These are phyloP conservation scores for Cetradonia linearis DNA, from an alignment of 495 filamentous ascomycete species.

Conservation along the genomic window DNA sequence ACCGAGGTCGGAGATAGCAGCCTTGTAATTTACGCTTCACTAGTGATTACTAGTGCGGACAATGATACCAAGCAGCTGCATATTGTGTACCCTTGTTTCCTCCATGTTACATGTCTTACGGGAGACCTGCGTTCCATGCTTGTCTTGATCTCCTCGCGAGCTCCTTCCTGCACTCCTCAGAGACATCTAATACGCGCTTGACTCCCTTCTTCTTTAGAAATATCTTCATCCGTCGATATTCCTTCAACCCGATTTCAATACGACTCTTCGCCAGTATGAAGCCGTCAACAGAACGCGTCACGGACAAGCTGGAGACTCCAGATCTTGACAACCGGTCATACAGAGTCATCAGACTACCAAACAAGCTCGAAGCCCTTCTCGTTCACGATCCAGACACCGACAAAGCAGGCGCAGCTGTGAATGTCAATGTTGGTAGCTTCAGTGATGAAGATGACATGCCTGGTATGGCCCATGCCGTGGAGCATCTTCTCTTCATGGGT, in stretches of 20 bases:
- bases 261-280: constrained; percentile 32
- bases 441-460: constrained; percentile 84
- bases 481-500: constrained; percentile 96
- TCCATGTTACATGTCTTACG: constrained; percentile 7
- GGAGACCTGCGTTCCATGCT: constrained; percentile 13
- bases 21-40: background rate
- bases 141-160: constrained; percentile 21
- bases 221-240: background rate
- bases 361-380: constrained; percentile 85
- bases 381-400: constrained; percentile 94
- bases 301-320: constrained; percentile 76
- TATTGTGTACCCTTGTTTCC: background rate
- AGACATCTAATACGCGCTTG: background rate
- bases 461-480: constrained; percentile 86
- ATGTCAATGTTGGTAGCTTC: constrained; percentile 93
- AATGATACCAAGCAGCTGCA: too few species aligned
- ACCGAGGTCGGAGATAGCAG: background rate
- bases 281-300: constrained; percentile 53
- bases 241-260: background rate
- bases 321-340: constrained; percentile 83
- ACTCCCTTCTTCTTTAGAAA: background rate
- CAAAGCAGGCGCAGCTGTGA: constrained; percentile 89
- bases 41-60: background rate
- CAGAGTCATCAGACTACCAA: constrained; percentile 72
- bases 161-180: background rate